These are phyloP conservation scores for Tylopilus orsonianus DNA, from an alignment of 1,284 basidiomycete species.

Conservation along the genomic window DNA sequence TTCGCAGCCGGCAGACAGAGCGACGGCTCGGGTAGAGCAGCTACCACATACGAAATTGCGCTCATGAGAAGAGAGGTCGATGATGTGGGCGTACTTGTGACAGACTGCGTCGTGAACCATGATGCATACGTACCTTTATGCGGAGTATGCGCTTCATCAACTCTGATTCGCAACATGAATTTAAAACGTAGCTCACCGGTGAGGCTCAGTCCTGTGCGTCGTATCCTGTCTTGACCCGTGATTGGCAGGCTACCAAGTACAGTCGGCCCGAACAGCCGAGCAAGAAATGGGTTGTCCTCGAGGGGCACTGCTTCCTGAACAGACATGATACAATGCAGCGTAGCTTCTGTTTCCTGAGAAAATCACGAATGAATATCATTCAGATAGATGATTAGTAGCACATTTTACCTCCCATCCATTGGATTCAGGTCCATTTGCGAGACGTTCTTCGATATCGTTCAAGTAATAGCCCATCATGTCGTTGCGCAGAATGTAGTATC, in stretches of 20 bases:
- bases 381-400: not conserved
- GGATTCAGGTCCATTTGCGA: constrained; percentile 40
- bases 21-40: constrained; percentile 60
- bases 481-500: constrained; percentile 84
- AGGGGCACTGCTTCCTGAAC: constrained; percentile 85
- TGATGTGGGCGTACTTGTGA: constrained; percentile 36
- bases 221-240: constrained; percentile 61
- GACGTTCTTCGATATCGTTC: constrained; percentile 54
- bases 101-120: constrained; percentile 71
- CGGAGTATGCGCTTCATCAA: not conserved
- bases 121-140: constrained; percentile 74
- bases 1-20: constrained; percentile 77
- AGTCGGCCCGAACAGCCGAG: constrained; percentile 67
- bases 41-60: constrained; percentile 62
- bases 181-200: constrained; percentile 53
- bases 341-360: constrained; percentile 78
- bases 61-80: constrained; percentile 37
- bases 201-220: constrained; percentile 69
- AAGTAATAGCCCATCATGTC: constrained; percentile 77
- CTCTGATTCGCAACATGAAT: not conserved
- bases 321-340: constrained; percentile 80
- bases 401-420: constrained; percentile 69
- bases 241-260: constrained; percentile 68
- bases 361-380: not conserved
- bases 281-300: constrained; percentile 63